Base-by-base conservation (phyloP, 2,329 filamentous ascomycete genomes). In the Scleromitrula shiraiana region DNA sequence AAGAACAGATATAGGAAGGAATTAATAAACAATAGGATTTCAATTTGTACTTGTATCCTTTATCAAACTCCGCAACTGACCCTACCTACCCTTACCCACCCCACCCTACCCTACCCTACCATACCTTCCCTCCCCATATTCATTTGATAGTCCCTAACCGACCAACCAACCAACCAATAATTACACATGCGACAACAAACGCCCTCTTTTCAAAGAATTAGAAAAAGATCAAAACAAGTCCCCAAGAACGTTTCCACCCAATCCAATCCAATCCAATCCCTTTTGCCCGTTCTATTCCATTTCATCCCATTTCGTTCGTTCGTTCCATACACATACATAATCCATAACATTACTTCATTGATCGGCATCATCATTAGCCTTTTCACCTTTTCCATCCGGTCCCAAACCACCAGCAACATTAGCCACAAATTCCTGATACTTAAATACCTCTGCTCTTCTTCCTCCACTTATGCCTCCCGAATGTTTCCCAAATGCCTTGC, bases 341-440 rank as follows among this genome's bases (percentile, higher is more conserved):
- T 24, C 45, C 26, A 32, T 47, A 42, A 50, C 39, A 7, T 54
- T 51, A 33, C 10, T 40, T 42, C 35, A 47, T 27, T 41, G 38
- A 27, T 47, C 45, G 12, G 32, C 22, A 27, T 54, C 49, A 12
- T 56, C 52, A 30, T 30, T 20, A 20, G 44, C 30, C 37, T 52
- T 49, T 27, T 48, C 55, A 9, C 46, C 59, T 24, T 59, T 61
- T 20, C 52, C 53, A 33, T 60, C 58, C 27, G 50, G 42, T 26
- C 52, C 51, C 17, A 55, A 51, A 5, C 61, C 63, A 12, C 63
- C 63, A 12, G 55, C 50, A 47, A 65, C 53, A 49, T 53, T 54
- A 19, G 52, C 41, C 26, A 97, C 88, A 68, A 97, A 97, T 50
- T 98, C 93, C 53, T 88, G 81, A 64, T 97, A 98, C 61, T 82